These are phyloP conservation scores for Phialocephala sp. DNA, from an alignment of 2,329 filamentous ascomycete genomes.

Conservation along the genomic window DNA sequence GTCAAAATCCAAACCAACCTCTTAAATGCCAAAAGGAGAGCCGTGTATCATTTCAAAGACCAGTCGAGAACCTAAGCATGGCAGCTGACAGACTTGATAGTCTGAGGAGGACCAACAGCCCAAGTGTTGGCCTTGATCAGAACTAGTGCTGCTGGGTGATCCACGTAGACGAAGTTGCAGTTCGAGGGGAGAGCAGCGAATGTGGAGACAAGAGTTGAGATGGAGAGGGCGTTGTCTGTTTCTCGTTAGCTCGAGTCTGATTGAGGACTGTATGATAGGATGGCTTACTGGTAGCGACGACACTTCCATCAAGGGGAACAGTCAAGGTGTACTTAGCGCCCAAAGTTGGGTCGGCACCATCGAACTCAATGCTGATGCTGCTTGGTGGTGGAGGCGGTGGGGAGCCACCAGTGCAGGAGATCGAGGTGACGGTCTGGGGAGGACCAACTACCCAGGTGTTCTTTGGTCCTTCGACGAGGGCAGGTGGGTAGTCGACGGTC, in stretches of 20 bases:
- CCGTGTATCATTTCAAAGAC: not conserved
- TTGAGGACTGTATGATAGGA: not conserved
- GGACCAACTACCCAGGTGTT: slow-evolving; percentile 37
- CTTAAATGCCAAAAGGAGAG: not conserved
- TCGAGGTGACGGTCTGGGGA: slow-evolving; percentile 35
- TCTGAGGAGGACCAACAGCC: slow-evolving; percentile 39
- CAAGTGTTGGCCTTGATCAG: slow-evolving; percentile 27
- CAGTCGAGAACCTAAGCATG: slow-evolving; percentile 46
- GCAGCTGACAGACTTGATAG: slow-evolving; percentile 32
- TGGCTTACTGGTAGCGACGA: slow-evolving; percentile 31
- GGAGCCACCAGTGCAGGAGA: slow-evolving; percentile 27
- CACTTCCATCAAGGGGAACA: slow-evolving; percentile 34
- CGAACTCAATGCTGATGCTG: slow-evolving; percentile 35
- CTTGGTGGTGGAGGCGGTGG: slow-evolving; percentile 14
- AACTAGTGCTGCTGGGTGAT: slow-evolving; percentile 28
- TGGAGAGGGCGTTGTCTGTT: slow-evolving; percentile 36
- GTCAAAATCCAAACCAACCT: not conserved
- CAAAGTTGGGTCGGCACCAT: slow-evolving; percentile 33
- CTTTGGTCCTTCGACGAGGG: slow-evolving; percentile 33
- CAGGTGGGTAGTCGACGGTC: slow-evolving; percentile 35
- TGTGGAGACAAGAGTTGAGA: slow-evolving; percentile 34
- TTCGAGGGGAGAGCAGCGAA: slow-evolving; percentile 27
- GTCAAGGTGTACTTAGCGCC: slow-evolving; percentile 35
- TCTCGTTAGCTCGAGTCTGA: not conserved
- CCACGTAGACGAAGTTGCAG: slow-evolving; percentile 33